Evolutionary conservation across 1,284 basidiomycete genomes (phyloP).

Genomic region (Pyrrhoderma noxium): DNA sequence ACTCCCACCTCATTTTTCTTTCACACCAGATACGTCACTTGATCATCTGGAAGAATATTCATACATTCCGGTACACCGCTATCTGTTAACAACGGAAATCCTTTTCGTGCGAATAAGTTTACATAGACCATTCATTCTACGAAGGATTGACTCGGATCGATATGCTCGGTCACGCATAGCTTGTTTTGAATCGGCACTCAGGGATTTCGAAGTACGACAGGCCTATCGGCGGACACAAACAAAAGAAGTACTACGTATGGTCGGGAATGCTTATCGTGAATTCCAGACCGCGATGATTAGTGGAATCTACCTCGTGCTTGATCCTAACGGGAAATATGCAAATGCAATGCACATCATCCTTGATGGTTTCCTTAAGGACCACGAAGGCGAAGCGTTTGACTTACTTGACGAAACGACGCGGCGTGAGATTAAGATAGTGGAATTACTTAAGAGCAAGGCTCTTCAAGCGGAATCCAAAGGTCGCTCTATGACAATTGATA

Average conservation of each 20-base stretch:
- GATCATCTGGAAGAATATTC: constrained; percentile 46
- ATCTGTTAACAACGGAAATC: constrained; percentile 73
- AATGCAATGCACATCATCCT: constrained; percentile 68
- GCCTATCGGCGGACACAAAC: constrained; percentile 55
- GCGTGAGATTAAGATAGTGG: constrained; percentile 72
- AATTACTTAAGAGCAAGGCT: constrained; percentile 65
- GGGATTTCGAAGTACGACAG: constrained; percentile 65
- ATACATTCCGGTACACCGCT: constrained; percentile 69
- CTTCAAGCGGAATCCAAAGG: constrained; percentile 34
- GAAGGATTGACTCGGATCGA: constrained; percentile 66
- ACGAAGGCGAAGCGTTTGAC: constrained; percentile 43
- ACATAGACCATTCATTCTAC: constrained; percentile 72
- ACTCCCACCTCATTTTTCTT: constrained; percentile 70
- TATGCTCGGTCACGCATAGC: constrained; percentile 66
- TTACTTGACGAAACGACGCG: constrained; percentile 77
- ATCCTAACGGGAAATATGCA: constrained; percentile 63
- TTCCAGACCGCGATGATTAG: constrained; percentile 84
- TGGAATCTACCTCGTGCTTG: constrained; percentile 73
- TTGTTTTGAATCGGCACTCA: constrained; percentile 74
- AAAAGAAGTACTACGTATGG: constrained; percentile 55
- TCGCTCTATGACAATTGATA: constrained; percentile 14
- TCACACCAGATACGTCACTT: constrained; percentile 74
- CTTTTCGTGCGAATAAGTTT: constrained; percentile 74
- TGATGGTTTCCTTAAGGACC: constrained; percentile 68
- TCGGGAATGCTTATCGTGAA: constrained; percentile 75